A percentile compares a stretch with the other conserved stretches of the same genome.
phyloP scores from a whole-genome alignment of 2,329 filamentous ascomycete genomes.

The Aureobasidium sp. region DNA sequence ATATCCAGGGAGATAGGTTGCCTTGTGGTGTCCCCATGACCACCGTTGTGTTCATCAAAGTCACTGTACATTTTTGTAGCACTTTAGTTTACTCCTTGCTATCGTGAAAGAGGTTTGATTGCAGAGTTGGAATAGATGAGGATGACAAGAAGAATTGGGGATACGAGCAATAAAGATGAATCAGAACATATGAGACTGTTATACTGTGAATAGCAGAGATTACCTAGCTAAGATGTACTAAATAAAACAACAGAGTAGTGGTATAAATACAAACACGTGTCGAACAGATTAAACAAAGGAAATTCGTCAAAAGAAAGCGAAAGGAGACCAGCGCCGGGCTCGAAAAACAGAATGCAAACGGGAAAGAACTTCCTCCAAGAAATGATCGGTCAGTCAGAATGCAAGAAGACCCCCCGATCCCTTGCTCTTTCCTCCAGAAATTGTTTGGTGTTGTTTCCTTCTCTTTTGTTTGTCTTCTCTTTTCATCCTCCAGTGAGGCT shows the following conservation, averaged over 20 bases:
- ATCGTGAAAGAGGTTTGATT: no score
- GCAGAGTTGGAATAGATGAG: not conserved
- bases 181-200: not conserved
- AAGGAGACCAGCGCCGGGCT: constrained; percentile 3
- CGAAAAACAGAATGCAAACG: not conserved
- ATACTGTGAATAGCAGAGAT: not conserved
- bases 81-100: no score
- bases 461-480: not conserved
- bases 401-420: constrained; percentile 11
- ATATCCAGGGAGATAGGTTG: no score
- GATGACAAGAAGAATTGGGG: not conserved
- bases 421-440: constrained; percentile 7
- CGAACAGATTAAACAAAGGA: constrained; percentile 6
- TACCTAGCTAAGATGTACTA: not conserved
- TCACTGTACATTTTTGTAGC: no score
- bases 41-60: no score
- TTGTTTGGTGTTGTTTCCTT: not conserved
- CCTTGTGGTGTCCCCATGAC: no score
- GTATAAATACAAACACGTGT: constrained; percentile 6
- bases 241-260: not conserved
- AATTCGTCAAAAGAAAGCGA: constrained; percentile 9
- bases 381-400: not conserved
- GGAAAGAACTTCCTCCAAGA: not conserved
- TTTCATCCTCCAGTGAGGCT: not conserved
- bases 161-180: not conserved